Evolutionary conservation across 2,329 filamentous ascomycete species (phyloP).

Genomic region (Monosporascus sp.): DNA sequence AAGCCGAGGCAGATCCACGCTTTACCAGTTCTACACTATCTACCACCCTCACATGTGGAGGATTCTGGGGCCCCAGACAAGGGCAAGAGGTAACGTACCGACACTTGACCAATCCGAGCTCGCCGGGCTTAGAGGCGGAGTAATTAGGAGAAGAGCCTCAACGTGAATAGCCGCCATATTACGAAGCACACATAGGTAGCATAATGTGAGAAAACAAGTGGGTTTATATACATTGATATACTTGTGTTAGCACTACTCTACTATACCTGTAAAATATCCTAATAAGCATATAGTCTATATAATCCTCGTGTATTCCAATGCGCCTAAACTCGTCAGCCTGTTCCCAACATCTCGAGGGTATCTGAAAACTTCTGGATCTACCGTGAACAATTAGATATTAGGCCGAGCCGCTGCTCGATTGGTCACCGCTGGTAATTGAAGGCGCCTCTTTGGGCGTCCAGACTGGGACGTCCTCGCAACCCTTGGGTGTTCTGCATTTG

Average conservation of each 20-base stretch:
- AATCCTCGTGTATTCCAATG: background rate
- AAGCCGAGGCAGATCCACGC: no score
- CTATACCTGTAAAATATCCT: no score
- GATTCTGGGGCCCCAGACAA: background rate
- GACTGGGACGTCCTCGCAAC: constrained; percentile 49
- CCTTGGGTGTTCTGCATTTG: constrained; percentile 57
- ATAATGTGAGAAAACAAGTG: no score
- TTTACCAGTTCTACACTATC: no score
- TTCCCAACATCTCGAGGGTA: background rate
- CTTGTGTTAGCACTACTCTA: no score
- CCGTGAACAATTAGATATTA: constrained; percentile 7
- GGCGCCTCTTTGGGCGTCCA: constrained; percentile 29
- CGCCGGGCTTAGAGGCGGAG: no score
- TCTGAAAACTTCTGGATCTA: background rate
- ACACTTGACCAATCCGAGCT: background rate
- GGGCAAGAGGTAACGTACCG: background rate
- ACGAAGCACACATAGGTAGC: no score
- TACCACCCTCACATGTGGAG: background rate
- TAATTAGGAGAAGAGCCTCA: no score
- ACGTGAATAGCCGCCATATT: no score
- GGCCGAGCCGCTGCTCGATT: constrained; percentile 28
- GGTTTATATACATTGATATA: no score
- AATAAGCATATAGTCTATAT: no score
- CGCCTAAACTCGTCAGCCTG: background rate
- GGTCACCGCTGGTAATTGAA: constrained; percentile 14